Conservation (phyloP, 306 rosid species). For the Astragalus glycyphyllos region DNA sequence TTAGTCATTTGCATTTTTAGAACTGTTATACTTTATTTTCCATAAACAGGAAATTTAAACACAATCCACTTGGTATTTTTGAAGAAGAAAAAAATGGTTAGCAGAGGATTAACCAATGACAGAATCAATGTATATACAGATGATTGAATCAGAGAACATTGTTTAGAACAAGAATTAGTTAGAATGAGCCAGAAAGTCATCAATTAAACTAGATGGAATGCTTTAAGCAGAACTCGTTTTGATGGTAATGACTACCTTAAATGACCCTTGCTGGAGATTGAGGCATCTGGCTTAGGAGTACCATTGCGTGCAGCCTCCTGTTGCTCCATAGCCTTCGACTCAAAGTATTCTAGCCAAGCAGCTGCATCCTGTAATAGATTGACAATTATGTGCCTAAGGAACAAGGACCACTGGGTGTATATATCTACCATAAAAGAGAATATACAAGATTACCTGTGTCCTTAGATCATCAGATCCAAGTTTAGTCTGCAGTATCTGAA, state of each 20-base stretch:
- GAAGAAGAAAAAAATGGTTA: neutral
- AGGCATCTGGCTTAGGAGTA: slow-evolving; percentile 98
- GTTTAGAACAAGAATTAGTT: neutral
- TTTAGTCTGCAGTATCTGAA: slow-evolving; percentile 93
- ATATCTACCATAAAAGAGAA: slow-evolving; percentile 18
- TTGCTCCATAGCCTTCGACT: slow-evolving; percentile 98
- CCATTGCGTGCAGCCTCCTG: slow-evolving; percentile 99
- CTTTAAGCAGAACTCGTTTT: slow-evolving; percentile 18
- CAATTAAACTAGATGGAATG: slow-evolving; percentile 22
- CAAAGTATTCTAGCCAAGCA: slow-evolving; percentile 99
- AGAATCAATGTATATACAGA: neutral
- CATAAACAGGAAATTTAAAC: slow-evolving; percentile 17
- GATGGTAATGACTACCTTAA: slow-evolving; percentile 64
- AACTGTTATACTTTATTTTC: neutral
- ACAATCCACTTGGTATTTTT: neutral
- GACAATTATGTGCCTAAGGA: slow-evolving; percentile 29
- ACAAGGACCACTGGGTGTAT: slow-evolving; percentile 10
- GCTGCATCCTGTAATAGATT: slow-evolving; percentile 82
- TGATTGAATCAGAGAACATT: slow-evolving; percentile 27
- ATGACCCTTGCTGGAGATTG: slow-evolving; percentile 99
- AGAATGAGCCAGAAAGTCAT: slow-evolving; percentile 23
- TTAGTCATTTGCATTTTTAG: too few species aligned
- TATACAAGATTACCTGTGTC: slow-evolving; percentile 70
- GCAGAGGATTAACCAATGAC: neutral
- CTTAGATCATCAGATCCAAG: slow-evolving; percentile 96